Conservation (phyloP, 108 stramenopile genomes). For the Cyclotella distinguenda region DNA sequence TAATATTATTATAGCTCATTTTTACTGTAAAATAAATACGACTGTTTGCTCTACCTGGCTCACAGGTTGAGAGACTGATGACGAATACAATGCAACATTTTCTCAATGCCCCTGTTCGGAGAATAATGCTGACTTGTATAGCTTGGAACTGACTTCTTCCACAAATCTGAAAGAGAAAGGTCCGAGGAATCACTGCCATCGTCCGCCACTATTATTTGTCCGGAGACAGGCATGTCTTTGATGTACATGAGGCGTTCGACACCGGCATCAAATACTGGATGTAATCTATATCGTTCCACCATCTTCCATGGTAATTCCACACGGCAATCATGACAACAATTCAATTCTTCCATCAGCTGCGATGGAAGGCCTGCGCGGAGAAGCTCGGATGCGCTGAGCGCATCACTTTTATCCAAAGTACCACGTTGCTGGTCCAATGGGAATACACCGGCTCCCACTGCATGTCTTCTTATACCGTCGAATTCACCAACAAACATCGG, state of each 20-base stretch:
- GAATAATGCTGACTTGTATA: slow-evolving; percentile 39
- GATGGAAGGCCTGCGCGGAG: slow-evolving; percentile 25
- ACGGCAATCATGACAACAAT: background rate
- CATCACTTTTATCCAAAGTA: slow-evolving; percentile 6
- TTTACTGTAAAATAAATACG: no score
- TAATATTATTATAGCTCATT: no score
- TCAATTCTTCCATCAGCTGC: slow-evolving; percentile 1
- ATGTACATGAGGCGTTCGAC: slow-evolving; percentile 41
- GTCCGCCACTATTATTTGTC: background rate
- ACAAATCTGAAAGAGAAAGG: slow-evolving; percentile 7
- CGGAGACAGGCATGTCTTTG: background rate
- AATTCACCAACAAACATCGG: slow-evolving; percentile 50
- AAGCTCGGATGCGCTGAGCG: slow-evolving; percentile 15
- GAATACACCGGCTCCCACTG: slow-evolving; percentile 26
- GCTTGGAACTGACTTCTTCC: slow-evolving; percentile 23
- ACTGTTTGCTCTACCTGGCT: no score
- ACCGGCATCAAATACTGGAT: slow-evolving; percentile 51
- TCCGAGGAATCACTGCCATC: background rate
- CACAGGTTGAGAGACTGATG: background rate
- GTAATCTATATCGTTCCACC: slow-evolving; percentile 13
- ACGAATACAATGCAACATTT: slow-evolving; percentile 27
- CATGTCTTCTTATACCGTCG: slow-evolving; percentile 39
- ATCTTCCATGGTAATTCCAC: slow-evolving; percentile 21
- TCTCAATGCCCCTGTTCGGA: slow-evolving; percentile 18
- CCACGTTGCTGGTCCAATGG: slow-evolving; percentile 14